phyloP scores from a whole-genome alignment of 129 eudicot species.

The Arctium lappa region DNA sequence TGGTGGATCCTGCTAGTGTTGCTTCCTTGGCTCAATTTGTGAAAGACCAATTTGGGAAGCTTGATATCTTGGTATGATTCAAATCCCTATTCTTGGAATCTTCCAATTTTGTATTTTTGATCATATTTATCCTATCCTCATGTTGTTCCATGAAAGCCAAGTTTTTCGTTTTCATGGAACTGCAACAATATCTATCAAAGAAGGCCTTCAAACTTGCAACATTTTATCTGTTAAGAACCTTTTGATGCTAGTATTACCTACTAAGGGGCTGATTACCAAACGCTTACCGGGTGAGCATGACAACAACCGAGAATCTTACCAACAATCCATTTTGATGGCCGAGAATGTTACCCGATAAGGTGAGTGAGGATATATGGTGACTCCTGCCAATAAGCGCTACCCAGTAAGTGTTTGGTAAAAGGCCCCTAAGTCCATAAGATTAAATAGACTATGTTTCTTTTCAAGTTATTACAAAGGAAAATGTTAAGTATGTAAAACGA shows the following conservation, averaged over 20 bases:
- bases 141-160: too few species aligned
- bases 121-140: too few species aligned
- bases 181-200: too few species aligned
- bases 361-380: background rate
- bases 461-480: background rate
- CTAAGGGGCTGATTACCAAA: background rate
- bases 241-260: background rate
- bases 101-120: background rate
- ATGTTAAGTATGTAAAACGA: background rate
- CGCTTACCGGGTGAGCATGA: too few species aligned
- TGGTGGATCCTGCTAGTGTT: slow-evolving; percentile 47
- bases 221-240: background rate
- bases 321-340: background rate
- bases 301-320: background rate
- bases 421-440: background rate
- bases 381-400: background rate
- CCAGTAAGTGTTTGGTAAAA: background rate
- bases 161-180: too few species aligned
- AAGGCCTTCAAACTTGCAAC: background rate
- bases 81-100: background rate
- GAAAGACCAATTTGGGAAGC: slow-evolving; percentile 50
- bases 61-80: slow-evolving; percentile 64
- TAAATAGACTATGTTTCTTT: background rate
- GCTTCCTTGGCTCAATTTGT: slow-evolving; percentile 53
- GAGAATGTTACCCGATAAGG: background rate